phyloP scores from a whole-genome alignment of 768 basidiomycete genomes.

The Dioszegia hungarica region DNA sequence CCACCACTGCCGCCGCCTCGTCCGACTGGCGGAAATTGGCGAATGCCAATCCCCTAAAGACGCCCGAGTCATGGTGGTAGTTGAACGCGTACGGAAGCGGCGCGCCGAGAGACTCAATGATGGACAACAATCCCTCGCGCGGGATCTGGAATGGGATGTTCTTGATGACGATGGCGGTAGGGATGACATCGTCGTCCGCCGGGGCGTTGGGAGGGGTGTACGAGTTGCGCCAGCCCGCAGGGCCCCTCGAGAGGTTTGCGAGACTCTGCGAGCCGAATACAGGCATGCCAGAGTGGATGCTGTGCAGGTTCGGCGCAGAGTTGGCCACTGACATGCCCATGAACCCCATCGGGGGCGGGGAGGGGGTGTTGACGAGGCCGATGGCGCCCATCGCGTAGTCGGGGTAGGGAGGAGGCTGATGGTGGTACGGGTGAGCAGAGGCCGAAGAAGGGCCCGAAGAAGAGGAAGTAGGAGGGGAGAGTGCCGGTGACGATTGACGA shows the following conservation, averaged over 20 bases:
- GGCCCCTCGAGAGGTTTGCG: constrained; percentile 1
- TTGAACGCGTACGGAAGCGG: constrained; percentile 99
- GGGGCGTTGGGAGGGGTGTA: constrained; percentile 12
- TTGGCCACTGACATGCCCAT: constrained; percentile 1
- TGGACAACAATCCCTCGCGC: constrained; percentile 89
- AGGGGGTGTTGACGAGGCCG: constrained; percentile 5
- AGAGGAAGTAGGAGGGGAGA: constrained; percentile 43
- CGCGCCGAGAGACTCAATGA: constrained; percentile 91
- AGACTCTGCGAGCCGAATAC: constrained; percentile 5
- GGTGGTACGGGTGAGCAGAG: constrained; percentile 19
- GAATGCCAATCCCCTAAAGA: constrained; percentile 95
- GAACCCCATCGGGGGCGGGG: constrained; percentile 3
- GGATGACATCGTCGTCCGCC: constrained; percentile 77
- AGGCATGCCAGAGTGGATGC: constrained; percentile 4
- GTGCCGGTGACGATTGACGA: constrained; percentile 32
- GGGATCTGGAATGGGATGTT: constrained; percentile 99
- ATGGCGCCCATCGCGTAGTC: constrained; percentile 21
- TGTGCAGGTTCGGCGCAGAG: constrained; percentile 11
- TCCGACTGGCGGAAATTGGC: constrained; percentile 90
- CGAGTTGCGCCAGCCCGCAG: constrained; percentile 23
- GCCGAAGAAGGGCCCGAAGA: constrained; percentile 33
- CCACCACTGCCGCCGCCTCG: constrained; percentile 93
- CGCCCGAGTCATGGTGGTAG: constrained; percentile 95
- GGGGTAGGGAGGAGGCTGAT: constrained; percentile 7
- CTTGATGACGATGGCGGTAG: constrained; percentile 99